These are phyloP conservation scores for Wickerhamomyces kurtzmanii DNA, from an alignment of 805 yeast species.

Conservation along the genomic window DNA sequence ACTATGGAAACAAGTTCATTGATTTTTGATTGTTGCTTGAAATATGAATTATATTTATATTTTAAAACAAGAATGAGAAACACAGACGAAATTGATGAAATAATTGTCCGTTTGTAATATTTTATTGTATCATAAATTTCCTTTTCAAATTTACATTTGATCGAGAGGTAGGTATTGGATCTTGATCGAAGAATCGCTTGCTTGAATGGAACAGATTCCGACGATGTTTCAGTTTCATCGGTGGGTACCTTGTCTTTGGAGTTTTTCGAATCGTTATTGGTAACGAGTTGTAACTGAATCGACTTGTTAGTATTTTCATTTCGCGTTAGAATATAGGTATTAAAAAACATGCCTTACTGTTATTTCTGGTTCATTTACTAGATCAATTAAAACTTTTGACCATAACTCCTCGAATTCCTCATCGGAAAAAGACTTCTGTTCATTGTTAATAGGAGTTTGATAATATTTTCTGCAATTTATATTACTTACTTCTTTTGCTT, in stretches of 20 bases:
- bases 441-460: no score
- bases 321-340: slow-evolving; percentile 4
- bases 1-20: slow-evolving; percentile 38
- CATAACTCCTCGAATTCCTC: slow-evolving; percentile 72
- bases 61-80: slow-evolving; percentile 10
- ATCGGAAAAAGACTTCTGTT: slow-evolving; percentile 19
- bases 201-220: slow-evolving; percentile 24
- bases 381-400: slow-evolving; percentile 49
- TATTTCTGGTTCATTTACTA: slow-evolving; percentile 59
- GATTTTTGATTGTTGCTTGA: slow-evolving; percentile 28
- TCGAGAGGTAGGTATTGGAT: slow-evolving; percentile 53
- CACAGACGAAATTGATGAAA: slow-evolving; percentile 7
- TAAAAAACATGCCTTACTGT: slow-evolving; percentile 67
- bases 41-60: slow-evolving; percentile 25
- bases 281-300: slow-evolving; percentile 14
- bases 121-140: slow-evolving; percentile 31
- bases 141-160: slow-evolving; percentile 46
- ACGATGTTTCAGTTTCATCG: slow-evolving; percentile 27
- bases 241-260: slow-evolving; percentile 24
- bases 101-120: slow-evolving; percentile 15
- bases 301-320: slow-evolving; percentile 14
- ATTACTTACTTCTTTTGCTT: slow-evolving; percentile 22
- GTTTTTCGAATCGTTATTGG: slow-evolving; percentile 29
- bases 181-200: slow-evolving; percentile 55
- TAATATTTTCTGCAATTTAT: no score